phyloP scores from a whole-genome alignment of 805 yeast species.

The Candida caryicola region DNA sequence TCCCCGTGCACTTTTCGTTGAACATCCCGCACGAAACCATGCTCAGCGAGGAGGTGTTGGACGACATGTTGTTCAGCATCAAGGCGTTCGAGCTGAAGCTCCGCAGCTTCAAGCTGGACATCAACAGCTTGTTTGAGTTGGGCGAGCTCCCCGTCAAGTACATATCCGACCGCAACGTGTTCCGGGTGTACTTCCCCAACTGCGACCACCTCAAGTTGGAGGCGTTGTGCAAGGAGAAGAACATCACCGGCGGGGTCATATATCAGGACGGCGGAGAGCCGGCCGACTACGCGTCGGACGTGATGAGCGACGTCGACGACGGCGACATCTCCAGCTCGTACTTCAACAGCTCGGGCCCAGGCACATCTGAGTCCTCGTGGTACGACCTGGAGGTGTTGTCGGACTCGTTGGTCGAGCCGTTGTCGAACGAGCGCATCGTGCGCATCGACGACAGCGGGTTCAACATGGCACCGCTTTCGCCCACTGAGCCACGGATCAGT shows the following conservation, averaged over 20 bases:
- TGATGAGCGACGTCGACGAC: constrained; percentile 10
- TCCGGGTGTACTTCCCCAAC: constrained; percentile 70
- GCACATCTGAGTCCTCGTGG: constrained; percentile 11
- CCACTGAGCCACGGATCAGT: background rate
- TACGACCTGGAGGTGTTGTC: constrained; percentile 14
- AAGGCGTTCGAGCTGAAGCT: constrained; percentile 40
- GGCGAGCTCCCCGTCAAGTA: constrained; percentile 66
- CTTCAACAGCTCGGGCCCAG: constrained; percentile 14
- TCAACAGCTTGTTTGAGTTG: constrained; percentile 48
- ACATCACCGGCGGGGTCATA: constrained; percentile 57
- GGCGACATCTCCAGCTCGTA: constrained; percentile 22
- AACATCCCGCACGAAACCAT: constrained; percentile 33
- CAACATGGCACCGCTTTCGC: constrained; percentile 5
- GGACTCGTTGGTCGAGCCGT: constrained; percentile 15
- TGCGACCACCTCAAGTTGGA: constrained; percentile 60
- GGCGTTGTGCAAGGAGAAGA: constrained; percentile 53
- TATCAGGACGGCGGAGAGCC: constrained; percentile 27
- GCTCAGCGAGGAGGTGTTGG: constrained; percentile 29
- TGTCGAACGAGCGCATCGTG: constrained; percentile 20
- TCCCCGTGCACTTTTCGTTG: constrained; percentile 27
- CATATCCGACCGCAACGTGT: constrained; percentile 32
- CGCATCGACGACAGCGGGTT: constrained; percentile 6
- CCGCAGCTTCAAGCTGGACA: constrained; percentile 42
- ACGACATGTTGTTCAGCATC: constrained; percentile 62
- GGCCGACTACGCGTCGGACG: constrained; percentile 4